Evolutionary conservation across 306 rosid species (phyloP).

Genomic region (Carpinus viminea): DNA sequence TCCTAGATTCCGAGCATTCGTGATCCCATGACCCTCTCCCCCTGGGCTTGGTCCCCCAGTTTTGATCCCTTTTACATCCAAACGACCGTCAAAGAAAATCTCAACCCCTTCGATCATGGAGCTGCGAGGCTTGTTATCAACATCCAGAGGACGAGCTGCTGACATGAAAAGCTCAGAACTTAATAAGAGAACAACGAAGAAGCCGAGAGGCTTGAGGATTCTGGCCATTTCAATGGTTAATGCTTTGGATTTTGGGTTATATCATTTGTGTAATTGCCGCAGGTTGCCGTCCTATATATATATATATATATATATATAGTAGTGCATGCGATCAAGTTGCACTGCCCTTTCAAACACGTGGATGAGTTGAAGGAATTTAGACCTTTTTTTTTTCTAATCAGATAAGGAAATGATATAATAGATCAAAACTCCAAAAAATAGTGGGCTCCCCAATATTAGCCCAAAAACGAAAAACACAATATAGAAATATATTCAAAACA

Average conservation of each 20-base stretch:
- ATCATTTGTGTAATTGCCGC: background rate
- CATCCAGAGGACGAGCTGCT: conserved; percentile 37
- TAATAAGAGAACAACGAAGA: conserved; percentile 8
- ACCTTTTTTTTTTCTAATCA: no score
- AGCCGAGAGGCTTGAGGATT: conserved; percentile 16
- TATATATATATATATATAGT: background rate
- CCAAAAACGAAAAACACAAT: no score
- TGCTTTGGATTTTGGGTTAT: background rate
- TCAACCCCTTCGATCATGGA: conserved; percentile 5
- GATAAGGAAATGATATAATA: no score
- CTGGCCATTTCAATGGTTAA: conserved; percentile 20
- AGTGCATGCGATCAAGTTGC: background rate
- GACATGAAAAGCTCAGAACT: conserved; percentile 10
- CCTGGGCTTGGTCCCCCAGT: conserved; percentile 32
- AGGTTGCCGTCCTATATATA: background rate
- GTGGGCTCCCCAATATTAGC: no score
- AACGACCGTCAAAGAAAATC: conserved; percentile 17
- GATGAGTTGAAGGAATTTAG: background rate
- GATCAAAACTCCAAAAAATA: no score
- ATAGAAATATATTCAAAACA: no score
- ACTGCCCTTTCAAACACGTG: conserved; percentile 2
- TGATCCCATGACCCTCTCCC: conserved; percentile 26
- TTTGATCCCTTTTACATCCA: conserved; percentile 22
- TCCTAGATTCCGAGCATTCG: conserved; percentile 26
- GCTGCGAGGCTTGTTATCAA: background rate